Conservation (phyloP, 179 eudicot genomes). For the Drosera spatulata region DNA sequence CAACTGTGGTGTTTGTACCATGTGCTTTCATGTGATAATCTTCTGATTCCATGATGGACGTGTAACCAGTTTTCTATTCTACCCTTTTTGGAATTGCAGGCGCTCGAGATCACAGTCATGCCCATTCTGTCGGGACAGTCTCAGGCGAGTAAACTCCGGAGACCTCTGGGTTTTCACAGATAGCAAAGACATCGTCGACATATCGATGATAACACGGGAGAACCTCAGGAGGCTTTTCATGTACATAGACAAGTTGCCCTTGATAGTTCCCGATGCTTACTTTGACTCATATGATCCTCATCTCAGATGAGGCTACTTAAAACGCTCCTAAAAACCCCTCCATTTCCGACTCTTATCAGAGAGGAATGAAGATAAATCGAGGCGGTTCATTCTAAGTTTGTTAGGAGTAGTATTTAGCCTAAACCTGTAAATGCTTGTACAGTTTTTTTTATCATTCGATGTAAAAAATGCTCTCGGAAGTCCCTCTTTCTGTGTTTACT, state of each 20-base stretch:
- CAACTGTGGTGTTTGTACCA: too few species aligned
- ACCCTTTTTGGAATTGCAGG: slow-evolving; percentile 35
- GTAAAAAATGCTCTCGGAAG: too few species aligned
- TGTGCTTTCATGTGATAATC: too few species aligned
- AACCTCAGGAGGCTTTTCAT: slow-evolving; percentile 85
- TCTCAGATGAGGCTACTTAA: slow-evolving; percentile 26
- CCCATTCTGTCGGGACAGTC: slow-evolving; percentile 93
- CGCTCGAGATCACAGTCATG: slow-evolving; percentile 84
- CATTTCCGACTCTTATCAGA: too few species aligned
- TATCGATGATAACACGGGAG: slow-evolving; percentile 58
- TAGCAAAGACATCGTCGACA: slow-evolving; percentile 57
- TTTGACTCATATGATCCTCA: slow-evolving; percentile 77
- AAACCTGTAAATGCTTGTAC: too few species aligned
- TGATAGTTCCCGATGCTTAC: slow-evolving; percentile 63
- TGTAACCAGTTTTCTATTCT: background rate
- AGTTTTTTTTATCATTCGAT: too few species aligned
- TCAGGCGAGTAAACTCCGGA: slow-evolving; percentile 82
- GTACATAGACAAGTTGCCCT: slow-evolving; percentile 89
- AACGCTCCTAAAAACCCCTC: too few species aligned
- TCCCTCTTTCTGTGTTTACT: too few species aligned
- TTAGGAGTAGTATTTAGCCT: too few species aligned
- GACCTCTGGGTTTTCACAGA: slow-evolving; percentile 89
- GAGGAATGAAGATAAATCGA: too few species aligned
- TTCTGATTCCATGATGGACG: too few species aligned
- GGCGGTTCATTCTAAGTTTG: too few species aligned